Evolutionary conservation across 2,329 filamentous ascomycete species (phyloP).

Genomic region (Alternaria triticina): DNA sequence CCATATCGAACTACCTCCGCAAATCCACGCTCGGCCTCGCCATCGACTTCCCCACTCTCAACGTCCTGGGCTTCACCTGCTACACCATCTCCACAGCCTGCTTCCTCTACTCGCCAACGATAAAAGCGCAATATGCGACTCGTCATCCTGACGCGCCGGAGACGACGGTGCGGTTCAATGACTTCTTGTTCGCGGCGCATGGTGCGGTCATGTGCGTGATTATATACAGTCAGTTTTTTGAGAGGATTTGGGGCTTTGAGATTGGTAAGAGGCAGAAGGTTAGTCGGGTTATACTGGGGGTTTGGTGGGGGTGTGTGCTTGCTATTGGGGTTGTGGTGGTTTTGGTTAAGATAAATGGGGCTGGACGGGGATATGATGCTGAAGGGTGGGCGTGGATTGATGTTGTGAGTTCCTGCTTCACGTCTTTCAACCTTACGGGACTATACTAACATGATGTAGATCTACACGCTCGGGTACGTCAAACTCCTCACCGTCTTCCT

Average conservation of each 20-base stretch:
- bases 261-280: slow-evolving; percentile 61
- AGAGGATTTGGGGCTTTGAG: slow-evolving; percentile 76
- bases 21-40: slow-evolving; percentile 82
- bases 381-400: slow-evolving; percentile 68
- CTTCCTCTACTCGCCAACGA: slow-evolving; percentile 79
- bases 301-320: slow-evolving; percentile 72
- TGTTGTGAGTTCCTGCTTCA: slow-evolving; percentile 64
- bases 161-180: slow-evolving; percentile 88
- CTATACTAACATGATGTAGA: slow-evolving; percentile 32
- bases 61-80: slow-evolving; percentile 72
- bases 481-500: slow-evolving; percentile 88
- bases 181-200: slow-evolving; percentile 86
- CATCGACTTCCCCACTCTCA: slow-evolving; percentile 84
- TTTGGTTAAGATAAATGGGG: slow-evolving; percentile 52
- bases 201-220: slow-evolving; percentile 75
- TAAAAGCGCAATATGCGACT: slow-evolving; percentile 82
- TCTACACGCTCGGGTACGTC: slow-evolving; percentile 79
- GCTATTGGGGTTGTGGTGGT: slow-evolving; percentile 58
- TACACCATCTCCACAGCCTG: slow-evolving; percentile 77
- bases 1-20: slow-evolving; percentile 77
- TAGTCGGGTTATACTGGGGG: slow-evolving; percentile 68
- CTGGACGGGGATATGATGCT: slow-evolving; percentile 54
- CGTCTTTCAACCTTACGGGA: slow-evolving; percentile 42
- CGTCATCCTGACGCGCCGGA: slow-evolving; percentile 75
- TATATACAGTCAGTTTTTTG: slow-evolving; percentile 78